A percentile compares a stretch with the other conserved stretches of the same genome.
These are phyloP conservation scores for Infundibulicybe gibba DNA, from an alignment of 768 basidiomycete species.

Conservation along the genomic window DNA sequence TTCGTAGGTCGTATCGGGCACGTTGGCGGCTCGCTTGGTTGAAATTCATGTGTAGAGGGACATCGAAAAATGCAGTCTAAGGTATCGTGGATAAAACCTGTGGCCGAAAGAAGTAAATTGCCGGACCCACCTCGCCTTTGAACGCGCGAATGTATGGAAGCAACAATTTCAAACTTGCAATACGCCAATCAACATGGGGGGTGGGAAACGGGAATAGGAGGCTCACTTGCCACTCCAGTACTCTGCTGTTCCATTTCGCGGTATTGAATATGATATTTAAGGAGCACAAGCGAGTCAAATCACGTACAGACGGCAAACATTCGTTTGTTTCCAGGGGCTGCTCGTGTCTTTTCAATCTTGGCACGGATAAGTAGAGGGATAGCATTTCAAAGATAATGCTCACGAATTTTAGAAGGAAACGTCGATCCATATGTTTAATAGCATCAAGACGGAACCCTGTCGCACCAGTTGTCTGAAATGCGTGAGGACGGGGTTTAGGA, in stretches of 20 bases:
- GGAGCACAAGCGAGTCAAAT: background rate
- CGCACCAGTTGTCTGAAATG: constrained; percentile 57
- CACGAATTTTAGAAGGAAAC: constrained; percentile 70
- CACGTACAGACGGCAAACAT: constrained; percentile 57
- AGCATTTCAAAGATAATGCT: constrained; percentile 14
- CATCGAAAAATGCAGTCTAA: constrained; percentile 88
- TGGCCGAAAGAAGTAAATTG: constrained; percentile 2
- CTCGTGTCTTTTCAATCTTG: constrained; percentile 53
- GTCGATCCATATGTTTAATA: constrained; percentile 82
- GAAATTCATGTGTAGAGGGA: constrained; percentile 85
- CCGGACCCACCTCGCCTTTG: constrained; percentile 53
- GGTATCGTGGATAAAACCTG: background rate
- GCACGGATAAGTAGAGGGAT: background rate
- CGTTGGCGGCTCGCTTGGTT: constrained; percentile 69
- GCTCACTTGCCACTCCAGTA: constrained; percentile 77
- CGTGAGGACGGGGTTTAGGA: constrained; percentile 4
- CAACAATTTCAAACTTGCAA: constrained; percentile 44
- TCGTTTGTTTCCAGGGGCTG: constrained; percentile 33
- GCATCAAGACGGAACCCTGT: constrained; percentile 86
- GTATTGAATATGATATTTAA: background rate
- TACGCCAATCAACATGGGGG: constrained; percentile 1
- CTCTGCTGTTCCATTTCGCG: constrained; percentile 51
- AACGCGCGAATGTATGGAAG: constrained; percentile 58
- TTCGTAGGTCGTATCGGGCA: constrained; percentile 70
- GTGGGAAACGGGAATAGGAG: background rate